Evolutionary conservation across 2,329 filamentous ascomycete genomes (phyloP).

Genomic region (Aspergillus quadrilineatus): DNA sequence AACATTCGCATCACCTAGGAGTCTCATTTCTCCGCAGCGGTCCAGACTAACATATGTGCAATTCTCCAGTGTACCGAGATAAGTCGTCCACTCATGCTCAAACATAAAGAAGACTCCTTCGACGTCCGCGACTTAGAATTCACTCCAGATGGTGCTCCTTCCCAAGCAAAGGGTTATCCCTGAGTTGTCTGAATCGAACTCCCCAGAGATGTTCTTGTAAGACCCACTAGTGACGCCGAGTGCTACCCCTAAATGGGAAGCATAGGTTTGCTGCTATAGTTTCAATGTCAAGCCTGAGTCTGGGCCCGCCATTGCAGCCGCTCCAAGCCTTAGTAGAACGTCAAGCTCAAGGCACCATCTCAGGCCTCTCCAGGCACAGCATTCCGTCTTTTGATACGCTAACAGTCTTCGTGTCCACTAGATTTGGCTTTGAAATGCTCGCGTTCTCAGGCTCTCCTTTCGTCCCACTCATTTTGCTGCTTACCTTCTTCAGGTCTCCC

Average conservation of each 20-base stretch:
- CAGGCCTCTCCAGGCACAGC: not conserved
- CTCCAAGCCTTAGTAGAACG: not conserved
- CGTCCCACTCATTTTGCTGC: conserved; percentile 14
- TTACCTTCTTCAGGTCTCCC: conserved; percentile 57
- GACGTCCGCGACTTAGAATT: conserved; percentile 7
- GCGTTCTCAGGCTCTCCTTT: not conserved
- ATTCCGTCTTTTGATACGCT: not conserved
- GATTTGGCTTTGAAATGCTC: not conserved
- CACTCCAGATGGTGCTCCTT: conserved; percentile 4
- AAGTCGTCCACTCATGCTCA: not conserved
- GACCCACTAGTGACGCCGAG: conserved; percentile 6
- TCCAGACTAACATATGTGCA: not conserved
- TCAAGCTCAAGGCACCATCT: not conserved
- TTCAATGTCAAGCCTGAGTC: not conserved
- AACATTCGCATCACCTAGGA: conserved; percentile 5
- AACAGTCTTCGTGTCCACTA: not conserved
- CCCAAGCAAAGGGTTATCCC: conserved; percentile 10
- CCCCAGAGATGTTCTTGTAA: conserved; percentile 12
- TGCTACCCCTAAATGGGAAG: not conserved
- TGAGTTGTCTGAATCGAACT: conserved; percentile 2
- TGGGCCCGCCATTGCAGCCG: not conserved
- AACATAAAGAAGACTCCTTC: conserved; percentile 11
- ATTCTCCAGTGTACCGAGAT: no score
- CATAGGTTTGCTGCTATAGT: not conserved
- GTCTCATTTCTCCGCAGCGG: conserved; percentile 5